Evolutionary conservation across 2,329 filamentous ascomycete genomes (phyloP), one percentile per base, ranked within the genome.

Genomic region (Leptographium lundbergii): DNA sequence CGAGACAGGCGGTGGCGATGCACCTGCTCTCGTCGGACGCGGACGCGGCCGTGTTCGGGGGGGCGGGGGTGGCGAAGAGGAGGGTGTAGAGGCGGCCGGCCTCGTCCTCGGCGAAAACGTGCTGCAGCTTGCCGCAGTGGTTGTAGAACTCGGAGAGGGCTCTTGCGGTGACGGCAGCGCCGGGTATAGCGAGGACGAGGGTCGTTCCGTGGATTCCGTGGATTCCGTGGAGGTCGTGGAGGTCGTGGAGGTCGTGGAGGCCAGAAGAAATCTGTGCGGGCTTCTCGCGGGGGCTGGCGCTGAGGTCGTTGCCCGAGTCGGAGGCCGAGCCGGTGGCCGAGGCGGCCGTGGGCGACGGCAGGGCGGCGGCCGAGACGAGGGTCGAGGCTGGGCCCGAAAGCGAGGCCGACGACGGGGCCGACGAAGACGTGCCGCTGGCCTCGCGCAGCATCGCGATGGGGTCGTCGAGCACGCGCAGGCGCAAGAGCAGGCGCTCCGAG

Each of bases 1-100:
- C 64, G 4, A 71, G 51, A 39, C 66, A 69, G 48, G 67, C 65
- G 4, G 67, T 59, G 7, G 66, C 65, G 25, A 57, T 24, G 19
- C 11, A 51, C 1, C 56, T 57, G 17, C 48, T 55, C 34, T 61
- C 53, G 5, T 57, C 57, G 6, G 13, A 14, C 4, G 22, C n/a
- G 24, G 34, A 29, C 17, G 7, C 4, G 25, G n/a, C n/a, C n/a
- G n/a, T n/a, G n/a, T n/a, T n/a, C n/a, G n/a, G n/a, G n/a, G 4
- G 24, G 6, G 4, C 11, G n/a, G 4, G 24, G 39, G 24, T 17
- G 39, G 39, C 54, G 17, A 32, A 56, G 25, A 47, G 54, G 39
- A 47, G 32, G 7, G 36, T 22, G 27, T 47, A 56, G 39, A n/a
- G n/a, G 9, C 34, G 54, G 24, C 39, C 13, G 25, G 54, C 39